Evolutionary conservation across 768 basidiomycete genomes (phyloP).

Genomic region (Leccinum olivaceopallidum): DNA sequence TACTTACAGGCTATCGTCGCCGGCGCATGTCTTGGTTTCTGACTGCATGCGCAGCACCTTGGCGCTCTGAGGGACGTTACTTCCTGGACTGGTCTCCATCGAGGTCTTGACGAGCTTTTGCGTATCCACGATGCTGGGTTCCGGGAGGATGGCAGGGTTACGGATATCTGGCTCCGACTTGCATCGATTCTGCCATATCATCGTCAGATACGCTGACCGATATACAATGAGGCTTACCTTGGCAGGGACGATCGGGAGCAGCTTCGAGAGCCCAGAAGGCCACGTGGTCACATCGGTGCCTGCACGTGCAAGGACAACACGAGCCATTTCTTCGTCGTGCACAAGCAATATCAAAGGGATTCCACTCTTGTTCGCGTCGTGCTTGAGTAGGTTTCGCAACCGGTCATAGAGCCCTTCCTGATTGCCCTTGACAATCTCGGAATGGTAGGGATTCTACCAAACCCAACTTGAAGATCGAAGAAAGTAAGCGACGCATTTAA

Average conservation of each 20-base stretch:
- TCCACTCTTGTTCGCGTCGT: conserved; percentile 18
- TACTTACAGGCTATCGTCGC: conserved; percentile 52
- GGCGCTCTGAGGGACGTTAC: conserved; percentile 34
- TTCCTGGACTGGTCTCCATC: conserved; percentile 35
- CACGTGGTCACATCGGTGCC: conserved; percentile 45
- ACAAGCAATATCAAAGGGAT: conserved; percentile 49
- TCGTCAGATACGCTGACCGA: background rate
- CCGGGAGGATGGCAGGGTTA: conserved; percentile 6
- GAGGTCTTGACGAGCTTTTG: conserved; percentile 39
- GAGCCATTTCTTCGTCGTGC: conserved; percentile 40
- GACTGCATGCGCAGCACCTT: conserved; percentile 34
- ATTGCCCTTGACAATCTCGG: conserved; percentile 18
- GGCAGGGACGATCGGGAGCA: conserved; percentile 13
- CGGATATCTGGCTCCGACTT: background rate
- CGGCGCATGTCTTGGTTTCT: conserved; percentile 45
- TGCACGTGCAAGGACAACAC: conserved; percentile 40
- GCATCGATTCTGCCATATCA: conserved; percentile 11
- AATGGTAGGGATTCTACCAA: conserved; percentile 18
- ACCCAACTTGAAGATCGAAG: background rate
- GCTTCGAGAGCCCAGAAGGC: conserved; percentile 37
- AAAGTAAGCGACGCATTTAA: background rate
- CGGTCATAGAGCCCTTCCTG: conserved; percentile 14
- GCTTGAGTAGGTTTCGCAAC: conserved; percentile 22
- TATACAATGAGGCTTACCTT: conserved; percentile 9
- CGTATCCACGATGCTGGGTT: conserved; percentile 43